These are phyloP conservation scores for Puya raimondii DNA, from an alignment of 176 grass and related monocot genomes.

Conservation along the genomic window DNA sequence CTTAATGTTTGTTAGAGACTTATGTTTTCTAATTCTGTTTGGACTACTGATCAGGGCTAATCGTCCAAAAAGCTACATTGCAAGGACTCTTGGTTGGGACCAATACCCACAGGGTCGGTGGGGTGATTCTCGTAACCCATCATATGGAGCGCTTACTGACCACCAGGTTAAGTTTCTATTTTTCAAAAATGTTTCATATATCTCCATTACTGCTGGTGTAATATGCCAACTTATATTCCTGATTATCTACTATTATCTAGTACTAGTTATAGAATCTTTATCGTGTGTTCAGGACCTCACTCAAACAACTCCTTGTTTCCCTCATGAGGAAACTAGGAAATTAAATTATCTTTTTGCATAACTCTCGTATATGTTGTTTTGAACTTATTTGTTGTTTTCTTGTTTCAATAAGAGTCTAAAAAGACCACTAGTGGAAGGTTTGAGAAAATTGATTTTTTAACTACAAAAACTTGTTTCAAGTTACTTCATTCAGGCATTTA, in stretches of 20 bases:
- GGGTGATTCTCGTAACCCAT: conserved; percentile 76
- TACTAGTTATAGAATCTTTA: no score
- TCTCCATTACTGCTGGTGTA: not conserved
- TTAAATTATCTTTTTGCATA: no score
- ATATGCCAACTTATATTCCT: not conserved
- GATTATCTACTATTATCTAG: no score
- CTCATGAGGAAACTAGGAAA: no score
- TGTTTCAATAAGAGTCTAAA: no score
- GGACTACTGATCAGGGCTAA: conserved; percentile 56
- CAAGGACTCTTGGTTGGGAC: conserved; percentile 69
- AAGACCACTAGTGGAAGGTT: no score
- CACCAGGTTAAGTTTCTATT: conserved; percentile 35
- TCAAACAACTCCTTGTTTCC: no score
- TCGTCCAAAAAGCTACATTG: conserved; percentile 84
- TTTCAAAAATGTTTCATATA: no score
- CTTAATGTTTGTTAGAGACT: not conserved
- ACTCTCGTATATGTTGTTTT: no score
- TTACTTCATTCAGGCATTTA: not conserved
- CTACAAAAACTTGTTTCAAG: conserved; percentile 1
- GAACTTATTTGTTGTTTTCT: no score
- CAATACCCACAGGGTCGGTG: conserved; percentile 69
- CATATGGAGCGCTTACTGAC: conserved; percentile 64
- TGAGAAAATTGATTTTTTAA: not conserved
- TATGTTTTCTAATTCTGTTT: not conserved
- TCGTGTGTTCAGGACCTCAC: no score